Percentiles rank a stretch among this genome's conserved stretches.
Evolutionary conservation across 345 rosid species (phyloP).

Genomic region (Ricinus communis): DNA sequence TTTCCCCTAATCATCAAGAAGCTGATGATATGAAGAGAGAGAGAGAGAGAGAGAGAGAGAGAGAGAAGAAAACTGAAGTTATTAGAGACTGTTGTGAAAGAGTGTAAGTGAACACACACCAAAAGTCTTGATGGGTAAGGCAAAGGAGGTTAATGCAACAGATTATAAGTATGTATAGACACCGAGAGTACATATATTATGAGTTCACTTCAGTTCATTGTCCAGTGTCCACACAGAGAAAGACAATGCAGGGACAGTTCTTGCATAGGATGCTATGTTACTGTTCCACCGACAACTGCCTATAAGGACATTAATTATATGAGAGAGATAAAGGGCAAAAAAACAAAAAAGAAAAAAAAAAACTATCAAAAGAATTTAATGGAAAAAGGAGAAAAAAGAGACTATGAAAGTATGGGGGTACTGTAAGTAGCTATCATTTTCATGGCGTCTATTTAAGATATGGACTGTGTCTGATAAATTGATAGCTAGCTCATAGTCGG

Average conservation of each 20-base stretch:
- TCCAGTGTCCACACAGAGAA: neutral
- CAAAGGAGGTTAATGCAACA: neutral
- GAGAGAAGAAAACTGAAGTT: too few species aligned
- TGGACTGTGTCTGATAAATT: neutral
- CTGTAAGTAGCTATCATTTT: slow-evolving; percentile 1
- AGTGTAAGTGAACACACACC: neutral
- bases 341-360: neutral
- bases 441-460: neutral
- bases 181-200: neutral
- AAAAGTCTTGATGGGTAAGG: neutral
- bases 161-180: neutral
- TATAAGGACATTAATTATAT: neutral
- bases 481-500: neutral
- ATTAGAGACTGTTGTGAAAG: too few species aligned
- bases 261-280: slow-evolving; percentile 23
- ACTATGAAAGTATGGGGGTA: neutral
- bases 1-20: neutral
- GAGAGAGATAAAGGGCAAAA: neutral
- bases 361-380: neutral
- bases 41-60: neutral
- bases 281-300: slow-evolving; percentile 25
- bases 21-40: neutral
- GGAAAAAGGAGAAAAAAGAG: neutral
- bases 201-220: too few species aligned
- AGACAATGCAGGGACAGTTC: neutral